phyloP scores from a whole-genome alignment of 2,329 filamentous ascomycete species.

The Boeremia lycopersici region DNA sequence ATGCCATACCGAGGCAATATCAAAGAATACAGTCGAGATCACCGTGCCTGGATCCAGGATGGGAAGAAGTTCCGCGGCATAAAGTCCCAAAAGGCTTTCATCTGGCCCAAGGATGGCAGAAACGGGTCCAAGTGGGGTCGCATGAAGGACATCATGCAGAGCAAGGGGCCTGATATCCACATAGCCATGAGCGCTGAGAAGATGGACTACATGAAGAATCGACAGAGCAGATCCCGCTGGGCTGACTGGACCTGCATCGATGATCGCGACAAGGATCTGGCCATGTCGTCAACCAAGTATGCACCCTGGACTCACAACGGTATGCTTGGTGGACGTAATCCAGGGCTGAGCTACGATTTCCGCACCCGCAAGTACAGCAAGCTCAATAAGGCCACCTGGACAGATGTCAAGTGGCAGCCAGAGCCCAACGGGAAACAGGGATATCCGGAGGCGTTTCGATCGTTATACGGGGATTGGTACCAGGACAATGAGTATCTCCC shows the following conservation, averaged over 20 bases:
- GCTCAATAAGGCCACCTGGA: constrained; percentile 36
- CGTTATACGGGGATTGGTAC: constrained; percentile 36
- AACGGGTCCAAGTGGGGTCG: constrained; percentile 46
- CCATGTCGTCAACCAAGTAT: constrained; percentile 21
- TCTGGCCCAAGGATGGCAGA: constrained; percentile 54
- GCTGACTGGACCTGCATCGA: constrained; percentile 40
- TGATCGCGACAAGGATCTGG: constrained; percentile 19
- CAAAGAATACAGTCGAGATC: constrained; percentile 29
- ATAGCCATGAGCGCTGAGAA: constrained; percentile 48
- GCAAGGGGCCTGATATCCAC: constrained; percentile 54
- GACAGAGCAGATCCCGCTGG: constrained; percentile 48
- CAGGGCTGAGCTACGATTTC: constrained; percentile 45
- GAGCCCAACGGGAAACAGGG: constrained; percentile 26
- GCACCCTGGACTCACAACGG: constrained; percentile 24
- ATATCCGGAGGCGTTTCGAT: constrained; percentile 36
- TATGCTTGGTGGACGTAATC: constrained; percentile 22
- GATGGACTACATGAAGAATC: constrained; percentile 46
- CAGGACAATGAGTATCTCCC: constrained; percentile 27
- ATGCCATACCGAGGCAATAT: constrained; percentile 22
- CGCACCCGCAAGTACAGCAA: constrained; percentile 40
- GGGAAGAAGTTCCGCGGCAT: constrained; percentile 25
- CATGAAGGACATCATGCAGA: constrained; percentile 50
- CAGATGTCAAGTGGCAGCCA: constrained; percentile 39
- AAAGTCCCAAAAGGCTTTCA: constrained; percentile 49
- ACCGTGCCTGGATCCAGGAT: constrained; percentile 35